phyloP scores from a whole-genome alignment of 2,329 filamentous ascomycete species.

The Cryoendolithus antarcticus region DNA sequence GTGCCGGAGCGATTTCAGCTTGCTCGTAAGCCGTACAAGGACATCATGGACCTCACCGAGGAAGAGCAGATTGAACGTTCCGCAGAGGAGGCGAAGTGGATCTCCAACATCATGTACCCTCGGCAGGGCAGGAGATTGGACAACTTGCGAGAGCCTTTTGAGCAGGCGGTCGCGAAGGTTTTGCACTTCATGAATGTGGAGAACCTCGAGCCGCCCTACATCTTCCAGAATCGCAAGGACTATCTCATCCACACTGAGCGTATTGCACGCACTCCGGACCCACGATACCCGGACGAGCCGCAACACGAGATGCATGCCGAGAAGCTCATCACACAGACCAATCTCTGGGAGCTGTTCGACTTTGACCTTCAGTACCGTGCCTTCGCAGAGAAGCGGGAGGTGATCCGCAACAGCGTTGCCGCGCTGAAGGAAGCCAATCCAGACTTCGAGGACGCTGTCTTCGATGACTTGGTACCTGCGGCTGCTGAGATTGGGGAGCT shows the following conservation, averaged over 20 bases:
- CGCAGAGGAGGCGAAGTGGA: slow-evolving; percentile 83
- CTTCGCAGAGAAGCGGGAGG: slow-evolving; percentile 80
- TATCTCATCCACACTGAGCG: slow-evolving; percentile 87
- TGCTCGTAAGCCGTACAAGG: slow-evolving; percentile 76
- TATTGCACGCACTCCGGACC: slow-evolving; percentile 46
- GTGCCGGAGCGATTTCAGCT: slow-evolving; percentile 92
- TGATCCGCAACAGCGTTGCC: slow-evolving; percentile 66
- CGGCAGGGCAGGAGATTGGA: slow-evolving; percentile 54
- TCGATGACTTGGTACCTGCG: slow-evolving; percentile 69
- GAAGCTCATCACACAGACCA: slow-evolving; percentile 81
- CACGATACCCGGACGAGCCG: slow-evolving; percentile 56
- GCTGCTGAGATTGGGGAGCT: slow-evolving; percentile 87
- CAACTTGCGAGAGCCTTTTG: slow-evolving; percentile 64
- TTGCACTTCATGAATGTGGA: slow-evolving; percentile 91
- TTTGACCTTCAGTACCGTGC: slow-evolving; percentile 91
- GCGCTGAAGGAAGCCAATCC: slow-evolving; percentile 49
- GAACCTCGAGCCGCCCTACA: slow-evolving; percentile 90
- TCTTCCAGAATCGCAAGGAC: slow-evolving; percentile 96
- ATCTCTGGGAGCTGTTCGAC: slow-evolving; percentile 94
- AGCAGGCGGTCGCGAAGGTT: slow-evolving; percentile 79
- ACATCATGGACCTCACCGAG: slow-evolving; percentile 58
- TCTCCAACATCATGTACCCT: slow-evolving; percentile 77
- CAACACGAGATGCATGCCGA: slow-evolving; percentile 67
- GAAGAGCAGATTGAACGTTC: slow-evolving; percentile 53
- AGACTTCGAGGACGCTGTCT: slow-evolving; percentile 56